Base-by-base conservation (phyloP, 2,329 filamentous ascomycete species). In the Colletotrichum lini region DNA sequence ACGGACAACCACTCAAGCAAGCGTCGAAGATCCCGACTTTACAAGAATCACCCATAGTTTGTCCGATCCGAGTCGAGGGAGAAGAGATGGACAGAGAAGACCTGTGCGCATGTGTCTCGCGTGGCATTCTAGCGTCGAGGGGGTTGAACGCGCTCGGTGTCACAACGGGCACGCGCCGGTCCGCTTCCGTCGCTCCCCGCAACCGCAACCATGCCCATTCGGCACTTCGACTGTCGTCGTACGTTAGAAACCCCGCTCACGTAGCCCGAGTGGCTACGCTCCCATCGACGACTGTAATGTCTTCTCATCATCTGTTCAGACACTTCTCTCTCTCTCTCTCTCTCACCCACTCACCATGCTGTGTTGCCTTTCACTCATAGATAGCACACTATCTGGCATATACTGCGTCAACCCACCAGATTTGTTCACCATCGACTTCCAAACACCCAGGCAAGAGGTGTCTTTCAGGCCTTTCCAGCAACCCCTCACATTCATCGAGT, bases 101-200 rank as follows among this genome's bases (percentile, higher is more conserved):
- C 3, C 15, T 23, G 15, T 18, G 9, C 26, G 13, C 15, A 5
- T 53, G 35, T 53, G 35, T 53, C 60, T 53, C 60, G 40, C 9
- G 7, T 61, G n/a, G 18, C 21, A 30, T 40, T 52, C 49, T 53
- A n/a, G 35, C 12, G 10, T 23, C 18, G 35, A 21, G n/a, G 18
- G 35, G 30, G 16, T 18, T 9, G 12, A 23, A n/a, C 30, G 59
- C 40, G 21, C 15, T 38, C 42, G 15, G 21, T 26, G 23, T 23
- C 26, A 8, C 21, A 21, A 50, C 47, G 47, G 47, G 60, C 16
- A 63, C 49, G 35, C 7, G 4, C 15, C 21, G 35, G 47, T 53
- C 60, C 38, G 60, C 38, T 63, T 53, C 60, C 60, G 60, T 63
- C 30, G 2, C 47, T 21, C 60, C 23, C 7, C 15, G 18, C 13